phyloP scores from a whole-genome alignment of 306 rosid genomes.

The Begonia peltatifolia region DNA sequence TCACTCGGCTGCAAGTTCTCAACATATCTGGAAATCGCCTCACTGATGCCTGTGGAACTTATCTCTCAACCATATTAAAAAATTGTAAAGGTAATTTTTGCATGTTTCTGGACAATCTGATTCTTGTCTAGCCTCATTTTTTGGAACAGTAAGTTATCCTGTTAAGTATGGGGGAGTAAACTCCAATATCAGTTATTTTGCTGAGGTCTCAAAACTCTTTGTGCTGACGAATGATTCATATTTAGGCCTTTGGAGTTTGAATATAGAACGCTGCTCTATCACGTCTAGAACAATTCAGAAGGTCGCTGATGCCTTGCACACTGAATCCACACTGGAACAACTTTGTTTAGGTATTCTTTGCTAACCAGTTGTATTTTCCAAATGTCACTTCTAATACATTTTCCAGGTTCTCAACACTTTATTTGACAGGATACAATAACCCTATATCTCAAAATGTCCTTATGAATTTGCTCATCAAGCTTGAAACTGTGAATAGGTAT shows the following conservation, averaged over 20 bases:
- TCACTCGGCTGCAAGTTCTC: slow-evolving; percentile 71
- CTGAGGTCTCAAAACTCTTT: slow-evolving; percentile 2
- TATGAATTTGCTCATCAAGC: slow-evolving; percentile 51
- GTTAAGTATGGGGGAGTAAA: no score
- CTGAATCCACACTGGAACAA: slow-evolving; percentile 48
- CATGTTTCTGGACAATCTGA: not conserved
- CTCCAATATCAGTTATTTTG: not conserved
- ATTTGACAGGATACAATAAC: slow-evolving; percentile 56
- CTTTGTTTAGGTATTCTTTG: slow-evolving; percentile 54
- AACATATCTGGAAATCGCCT: slow-evolving; percentile 88
- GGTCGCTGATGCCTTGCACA: slow-evolving; percentile 53
- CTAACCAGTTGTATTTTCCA: not conserved
- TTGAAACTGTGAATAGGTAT: slow-evolving; percentile 63
- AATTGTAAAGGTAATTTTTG: slow-evolving; percentile 53
- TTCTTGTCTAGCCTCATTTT: no score
- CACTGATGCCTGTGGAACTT: slow-evolving; percentile 81
- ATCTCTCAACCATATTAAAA: slow-evolving; percentile 62
- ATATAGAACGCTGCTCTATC: slow-evolving; percentile 60
- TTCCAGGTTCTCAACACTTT: slow-evolving; percentile 11
- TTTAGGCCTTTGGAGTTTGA: slow-evolving; percentile 69
- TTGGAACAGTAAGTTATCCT: no score
- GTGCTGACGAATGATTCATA: slow-evolving; percentile 7
- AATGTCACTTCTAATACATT: not conserved
- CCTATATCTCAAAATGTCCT: slow-evolving; percentile 59
- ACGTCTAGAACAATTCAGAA: slow-evolving; percentile 75